A percentile compares a stretch with the other conserved stretches of the same genome.
These are phyloP conservation scores for Boletus rex-veris DNA, from an alignment of 768 basidiomycete genomes.

Conservation along the genomic window DNA sequence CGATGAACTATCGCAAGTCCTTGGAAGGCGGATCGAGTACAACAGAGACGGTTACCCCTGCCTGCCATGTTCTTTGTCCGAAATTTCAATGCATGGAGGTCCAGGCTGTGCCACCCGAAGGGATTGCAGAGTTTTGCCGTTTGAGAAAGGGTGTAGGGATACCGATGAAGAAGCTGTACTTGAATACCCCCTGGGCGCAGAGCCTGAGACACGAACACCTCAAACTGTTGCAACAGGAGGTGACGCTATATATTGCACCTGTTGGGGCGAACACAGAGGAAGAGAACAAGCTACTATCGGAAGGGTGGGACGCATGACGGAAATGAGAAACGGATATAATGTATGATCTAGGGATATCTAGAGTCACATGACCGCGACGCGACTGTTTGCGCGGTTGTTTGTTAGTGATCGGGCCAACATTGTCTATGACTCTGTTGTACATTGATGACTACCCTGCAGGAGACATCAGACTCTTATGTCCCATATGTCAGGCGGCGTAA, in stretches of 20 bases:
- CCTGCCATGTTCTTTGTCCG: slow-evolving; percentile 38
- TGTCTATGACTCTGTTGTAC: neutral
- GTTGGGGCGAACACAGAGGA: slow-evolving; percentile 44
- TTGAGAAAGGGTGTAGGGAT: slow-evolving; percentile 37
- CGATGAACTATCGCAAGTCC: slow-evolving; percentile 20
- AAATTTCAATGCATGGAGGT: slow-evolving; percentile 46
- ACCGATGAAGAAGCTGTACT: slow-evolving; percentile 52
- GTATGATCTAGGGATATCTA: slow-evolving; percentile 1
- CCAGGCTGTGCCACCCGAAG: slow-evolving; percentile 33
- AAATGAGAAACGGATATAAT: slow-evolving; percentile 1
- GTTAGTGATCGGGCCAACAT: slow-evolving; percentile 13
- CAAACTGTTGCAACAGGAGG: slow-evolving; percentile 25
- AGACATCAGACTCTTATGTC: slow-evolving; percentile 12
- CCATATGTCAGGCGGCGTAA: slow-evolving; percentile 32
- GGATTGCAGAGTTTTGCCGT: slow-evolving; percentile 36
- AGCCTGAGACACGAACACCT: slow-evolving; percentile 21
- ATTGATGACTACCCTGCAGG: slow-evolving; percentile 4
- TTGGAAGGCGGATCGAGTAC: slow-evolving; percentile 2
- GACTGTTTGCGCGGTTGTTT: slow-evolving; percentile 13
- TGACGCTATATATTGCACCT: slow-evolving; percentile 27
- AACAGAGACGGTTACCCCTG: slow-evolving; percentile 4
- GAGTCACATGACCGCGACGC: slow-evolving; percentile 28
- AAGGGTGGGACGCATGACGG: slow-evolving; percentile 12
- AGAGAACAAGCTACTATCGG: slow-evolving; percentile 36
- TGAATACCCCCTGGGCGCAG: slow-evolving; percentile 33